A percentile compares a stretch with the other conserved stretches of the same genome.
Evolutionary conservation across 331 rosid genomes (phyloP).

Genomic region (Saraca asoca): DNA sequence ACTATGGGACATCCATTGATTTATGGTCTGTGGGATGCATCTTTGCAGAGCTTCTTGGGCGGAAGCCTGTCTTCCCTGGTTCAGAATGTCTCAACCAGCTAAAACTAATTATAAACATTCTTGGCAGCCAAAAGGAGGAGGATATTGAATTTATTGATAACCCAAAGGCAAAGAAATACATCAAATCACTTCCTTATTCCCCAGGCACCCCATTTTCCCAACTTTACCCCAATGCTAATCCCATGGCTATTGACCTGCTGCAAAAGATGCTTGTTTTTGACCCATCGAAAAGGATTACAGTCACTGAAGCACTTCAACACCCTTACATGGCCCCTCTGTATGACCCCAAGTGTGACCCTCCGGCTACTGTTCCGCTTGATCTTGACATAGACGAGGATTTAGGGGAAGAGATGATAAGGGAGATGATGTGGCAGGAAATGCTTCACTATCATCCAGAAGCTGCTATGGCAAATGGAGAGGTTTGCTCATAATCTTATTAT

Average conservation of each 20-base stretch:
- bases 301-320: neutral
- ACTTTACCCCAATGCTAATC: neutral
- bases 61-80: slow-evolving; percentile 94
- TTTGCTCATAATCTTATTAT: slow-evolving; percentile 22
- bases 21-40: slow-evolving; percentile 98
- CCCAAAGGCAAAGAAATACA: neutral
- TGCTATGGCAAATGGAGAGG: neutral
- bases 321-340: neutral
- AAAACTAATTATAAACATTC: neutral
- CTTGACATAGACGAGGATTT: neutral
- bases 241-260: neutral
- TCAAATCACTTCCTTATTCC: neutral
- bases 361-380: neutral
- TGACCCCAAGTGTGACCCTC: neutral
- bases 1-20: slow-evolving; percentile 91
- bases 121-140: neutral
- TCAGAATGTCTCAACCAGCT: neutral
- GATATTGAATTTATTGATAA: slow-evolving; percentile 1
- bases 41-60: slow-evolving; percentile 76
- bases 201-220: neutral
- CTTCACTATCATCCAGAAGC: neutral
- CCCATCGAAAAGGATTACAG: neutral
- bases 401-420: neutral
- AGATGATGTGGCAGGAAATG: neutral
- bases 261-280: neutral